Conservation (phyloP, 139 green algal genomes). For the Chlamydomonas schloesseri region DNA sequence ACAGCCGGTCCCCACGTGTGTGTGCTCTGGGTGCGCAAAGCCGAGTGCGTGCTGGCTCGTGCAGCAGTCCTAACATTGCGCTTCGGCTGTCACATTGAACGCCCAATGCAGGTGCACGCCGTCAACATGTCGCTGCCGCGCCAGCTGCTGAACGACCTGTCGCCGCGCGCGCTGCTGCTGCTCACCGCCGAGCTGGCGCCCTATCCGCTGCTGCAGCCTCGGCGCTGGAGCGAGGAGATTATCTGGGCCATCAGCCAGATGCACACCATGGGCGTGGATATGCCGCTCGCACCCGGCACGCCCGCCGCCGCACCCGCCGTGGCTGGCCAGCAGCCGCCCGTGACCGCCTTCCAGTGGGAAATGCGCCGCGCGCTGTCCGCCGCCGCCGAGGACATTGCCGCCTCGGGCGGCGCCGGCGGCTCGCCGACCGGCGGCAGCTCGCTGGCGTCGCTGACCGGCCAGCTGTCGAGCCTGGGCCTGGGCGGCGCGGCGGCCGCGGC, state of each 20-base stretch:
- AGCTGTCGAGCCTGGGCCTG: neutral
- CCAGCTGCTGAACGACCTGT: constrained; percentile 47
- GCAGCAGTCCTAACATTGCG: too few species aligned
- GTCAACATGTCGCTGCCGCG: constrained; percentile 44
- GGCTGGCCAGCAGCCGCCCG: neutral
- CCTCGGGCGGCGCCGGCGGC: constrained; percentile 1
- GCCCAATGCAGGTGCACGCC: constrained; percentile 34
- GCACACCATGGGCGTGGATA: constrained; percentile 42
- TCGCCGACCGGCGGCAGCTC: constrained; percentile 18
- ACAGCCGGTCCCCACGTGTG: too few species aligned
- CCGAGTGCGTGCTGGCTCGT: too few species aligned
- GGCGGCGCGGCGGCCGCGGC: neutral
- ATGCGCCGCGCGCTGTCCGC: constrained; percentile 28
- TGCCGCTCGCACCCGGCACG: neutral
- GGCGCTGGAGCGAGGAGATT: constrained; percentile 40
- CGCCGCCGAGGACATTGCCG: constrained; percentile 26
- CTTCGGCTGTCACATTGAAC: too few species aligned
- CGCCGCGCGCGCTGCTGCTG: constrained; percentile 26
- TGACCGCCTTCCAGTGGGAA: constrained; percentile 35
- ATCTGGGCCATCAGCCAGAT: constrained; percentile 34
- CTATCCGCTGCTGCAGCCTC: constrained; percentile 37
- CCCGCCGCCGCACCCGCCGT: neutral
- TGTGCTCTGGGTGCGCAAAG: too few species aligned
- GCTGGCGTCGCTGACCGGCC: neutral
- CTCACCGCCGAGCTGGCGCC: constrained; percentile 40